These are phyloP conservation scores for Pleurotus platypus DNA, from an alignment of 768 basidiomycete genomes.

Conservation along the genomic window DNA sequence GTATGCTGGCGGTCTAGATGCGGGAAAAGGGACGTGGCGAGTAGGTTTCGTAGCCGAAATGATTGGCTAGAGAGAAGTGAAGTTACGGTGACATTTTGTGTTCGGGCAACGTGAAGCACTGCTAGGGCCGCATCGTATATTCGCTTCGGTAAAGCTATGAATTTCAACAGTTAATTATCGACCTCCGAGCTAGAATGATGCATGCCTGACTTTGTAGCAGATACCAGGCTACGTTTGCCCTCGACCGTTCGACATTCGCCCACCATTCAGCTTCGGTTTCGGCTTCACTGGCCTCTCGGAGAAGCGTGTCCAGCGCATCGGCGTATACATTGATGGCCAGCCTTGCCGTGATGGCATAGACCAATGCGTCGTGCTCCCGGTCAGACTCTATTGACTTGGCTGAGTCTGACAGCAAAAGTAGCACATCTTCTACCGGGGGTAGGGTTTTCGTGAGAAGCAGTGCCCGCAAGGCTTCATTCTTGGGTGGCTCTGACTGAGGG, in stretches of 20 bases:
- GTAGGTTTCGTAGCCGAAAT: constrained; percentile 35
- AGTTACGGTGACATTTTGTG: constrained; percentile 40
- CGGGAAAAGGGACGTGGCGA: constrained; percentile 64
- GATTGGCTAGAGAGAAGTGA: constrained; percentile 48
- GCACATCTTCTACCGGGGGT: constrained; percentile 2
- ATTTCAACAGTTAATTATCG: neutral
- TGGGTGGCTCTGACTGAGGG: neutral
- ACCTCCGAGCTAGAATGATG: constrained; percentile 2
- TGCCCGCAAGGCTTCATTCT: constrained; percentile 1
- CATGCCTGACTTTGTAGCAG: constrained; percentile 69
- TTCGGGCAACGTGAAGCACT: constrained; percentile 38
- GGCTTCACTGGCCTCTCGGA: constrained; percentile 64
- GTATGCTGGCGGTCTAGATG: constrained; percentile 38
- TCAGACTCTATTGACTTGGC: constrained; percentile 12
- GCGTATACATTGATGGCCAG: constrained; percentile 59
- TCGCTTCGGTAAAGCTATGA: constrained; percentile 43
- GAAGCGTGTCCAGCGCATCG: constrained; percentile 57
- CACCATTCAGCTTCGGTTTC: constrained; percentile 87
- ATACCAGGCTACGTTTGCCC: constrained; percentile 53
- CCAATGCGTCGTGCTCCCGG: constrained; percentile 33
- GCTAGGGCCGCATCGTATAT: constrained; percentile 30
- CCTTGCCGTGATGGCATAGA: constrained; percentile 42
- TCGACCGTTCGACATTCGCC: constrained; percentile 65
- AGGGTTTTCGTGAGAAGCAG: constrained; percentile 1
- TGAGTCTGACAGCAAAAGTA: neutral